Evolutionary conservation across 805 yeast species (phyloP).

Genomic region (Pichia scutulata): DNA sequence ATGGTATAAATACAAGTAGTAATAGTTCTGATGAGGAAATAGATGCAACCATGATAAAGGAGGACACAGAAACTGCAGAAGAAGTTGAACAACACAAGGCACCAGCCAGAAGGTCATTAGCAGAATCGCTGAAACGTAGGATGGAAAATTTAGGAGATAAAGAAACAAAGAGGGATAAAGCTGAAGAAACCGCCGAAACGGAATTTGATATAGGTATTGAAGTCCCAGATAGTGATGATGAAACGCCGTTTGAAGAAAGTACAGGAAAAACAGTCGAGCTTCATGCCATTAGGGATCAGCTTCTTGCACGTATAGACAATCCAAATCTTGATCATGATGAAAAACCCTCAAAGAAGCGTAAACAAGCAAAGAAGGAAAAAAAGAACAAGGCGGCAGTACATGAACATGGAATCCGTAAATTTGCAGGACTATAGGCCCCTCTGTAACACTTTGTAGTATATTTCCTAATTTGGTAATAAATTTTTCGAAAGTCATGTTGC

Average conservation of each 20-base stretch:
- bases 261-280: conserved; percentile 19
- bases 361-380: conserved; percentile 25
- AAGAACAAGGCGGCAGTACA: conserved; percentile 41
- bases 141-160: background rate
- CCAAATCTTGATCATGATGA: conserved; percentile 17
- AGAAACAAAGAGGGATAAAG: conserved; percentile 2
- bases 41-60: background rate
- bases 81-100: conserved; percentile 5
- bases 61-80: conserved; percentile 1
- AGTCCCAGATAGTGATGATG: conserved; percentile 15
- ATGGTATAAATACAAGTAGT: too few relatives aligned
- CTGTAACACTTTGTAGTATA: background rate
- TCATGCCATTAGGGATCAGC: conserved; percentile 19
- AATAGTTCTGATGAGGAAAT: background rate
- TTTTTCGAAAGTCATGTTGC: background rate
- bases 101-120: conserved; percentile 1
- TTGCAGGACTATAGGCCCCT: conserved; percentile 39
- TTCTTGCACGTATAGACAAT: conserved; percentile 21
- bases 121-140: conserved; percentile 8
- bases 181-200: background rate
- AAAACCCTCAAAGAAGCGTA: conserved; percentile 8
- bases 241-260: conserved; percentile 6
- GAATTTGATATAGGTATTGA: conserved; percentile 4
- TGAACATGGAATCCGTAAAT: conserved; percentile 57
- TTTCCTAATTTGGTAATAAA: background rate